Evolutionary conservation across 1,284 basidiomycete species (phyloP).

Genomic region (Moesziomyces sp.): DNA sequence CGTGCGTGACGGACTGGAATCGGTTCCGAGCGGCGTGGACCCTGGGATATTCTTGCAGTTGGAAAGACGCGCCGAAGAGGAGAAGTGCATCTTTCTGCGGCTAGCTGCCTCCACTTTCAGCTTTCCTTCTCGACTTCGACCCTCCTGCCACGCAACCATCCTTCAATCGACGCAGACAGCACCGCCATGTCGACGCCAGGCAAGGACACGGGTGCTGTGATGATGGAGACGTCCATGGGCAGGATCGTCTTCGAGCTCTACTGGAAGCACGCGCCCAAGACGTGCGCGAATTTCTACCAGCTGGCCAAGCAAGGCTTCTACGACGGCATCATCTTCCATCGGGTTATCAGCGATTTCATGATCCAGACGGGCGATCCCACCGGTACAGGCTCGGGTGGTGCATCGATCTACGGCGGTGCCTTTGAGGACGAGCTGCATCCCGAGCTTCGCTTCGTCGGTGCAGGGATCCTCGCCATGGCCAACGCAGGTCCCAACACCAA

Average conservation of each 20-base stretch:
- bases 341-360: constrained; percentile 99
- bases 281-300: constrained; percentile 61
- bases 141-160: not conserved
- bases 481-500: constrained; percentile 95
- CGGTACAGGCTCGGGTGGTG: constrained; percentile 97
- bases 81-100: not conserved
- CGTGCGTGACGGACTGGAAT: constrained; percentile 20
- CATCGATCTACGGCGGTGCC: constrained; percentile 69
- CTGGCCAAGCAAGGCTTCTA: constrained; percentile 64
- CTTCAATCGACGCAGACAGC: not conserved
- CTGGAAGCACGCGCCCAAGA: constrained; percentile 61
- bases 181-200: constrained; percentile 38
- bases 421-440: constrained; percentile 93
- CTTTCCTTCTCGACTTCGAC: not conserved
- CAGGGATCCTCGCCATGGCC: constrained; percentile 96
- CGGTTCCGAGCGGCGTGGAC: constrained; percentile 32
- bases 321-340: constrained; percentile 83
- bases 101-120: not conserved
- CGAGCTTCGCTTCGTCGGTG: constrained; percentile 88
- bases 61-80: too few relatives aligned
- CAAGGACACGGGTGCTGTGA: constrained; percentile 44
- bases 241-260: constrained; percentile 61
- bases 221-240: constrained; percentile 62
- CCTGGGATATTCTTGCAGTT: constrained; percentile 5
- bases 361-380: constrained; percentile 97